phyloP scores from a whole-genome alignment of 2,329 filamentous ascomycete genomes.

The Teratosphaeria zuluensis region DNA sequence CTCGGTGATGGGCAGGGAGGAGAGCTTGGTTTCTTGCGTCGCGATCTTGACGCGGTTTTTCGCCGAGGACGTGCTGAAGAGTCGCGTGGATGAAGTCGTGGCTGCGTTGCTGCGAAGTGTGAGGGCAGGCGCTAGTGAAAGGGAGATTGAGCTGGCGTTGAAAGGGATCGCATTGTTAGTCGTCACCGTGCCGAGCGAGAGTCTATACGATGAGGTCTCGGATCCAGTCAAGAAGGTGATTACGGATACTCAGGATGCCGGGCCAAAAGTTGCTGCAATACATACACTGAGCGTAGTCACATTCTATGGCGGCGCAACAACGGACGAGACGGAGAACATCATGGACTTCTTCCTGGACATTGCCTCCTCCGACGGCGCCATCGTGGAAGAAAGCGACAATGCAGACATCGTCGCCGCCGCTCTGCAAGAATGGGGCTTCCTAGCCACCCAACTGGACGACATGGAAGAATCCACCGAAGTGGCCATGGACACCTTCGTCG shows the following conservation, averaged over 20 bases:
- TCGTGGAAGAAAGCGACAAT: slow-evolving; percentile 61
- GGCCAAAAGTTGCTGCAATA: slow-evolving; percentile 62
- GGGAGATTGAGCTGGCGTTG: slow-evolving; percentile 60
- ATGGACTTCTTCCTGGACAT: slow-evolving; percentile 71
- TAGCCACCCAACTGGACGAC: slow-evolving; percentile 69
- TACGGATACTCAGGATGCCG: slow-evolving; percentile 55
- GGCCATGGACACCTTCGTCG: slow-evolving; percentile 70
- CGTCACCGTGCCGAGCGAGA: slow-evolving; percentile 56
- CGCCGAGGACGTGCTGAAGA: slow-evolving; percentile 52
- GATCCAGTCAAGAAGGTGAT: slow-evolving; percentile 52
- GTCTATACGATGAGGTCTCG: slow-evolving; percentile 54
- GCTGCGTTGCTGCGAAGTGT: slow-evolving; percentile 60
- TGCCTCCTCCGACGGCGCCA: slow-evolving; percentile 66
- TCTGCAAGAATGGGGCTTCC: slow-evolving; percentile 67
- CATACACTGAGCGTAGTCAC: slow-evolving; percentile 62
- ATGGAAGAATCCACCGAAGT: slow-evolving; percentile 60
- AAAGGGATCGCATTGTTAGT: slow-evolving; percentile 63
- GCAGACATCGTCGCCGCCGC: slow-evolving; percentile 63
- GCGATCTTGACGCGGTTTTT: slow-evolving; percentile 60
- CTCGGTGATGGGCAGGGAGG: slow-evolving; percentile 60
- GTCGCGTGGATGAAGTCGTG: slow-evolving; percentile 51
- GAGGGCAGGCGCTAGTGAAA: slow-evolving; percentile 56
- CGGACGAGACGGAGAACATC: slow-evolving; percentile 56
- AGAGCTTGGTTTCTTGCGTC: slow-evolving; percentile 51
- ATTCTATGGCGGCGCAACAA: slow-evolving; percentile 64